These are phyloP conservation scores for Globisporangium apiculatum DNA, from an alignment of 352 stramenopile species.

Conservation along the genomic window DNA sequence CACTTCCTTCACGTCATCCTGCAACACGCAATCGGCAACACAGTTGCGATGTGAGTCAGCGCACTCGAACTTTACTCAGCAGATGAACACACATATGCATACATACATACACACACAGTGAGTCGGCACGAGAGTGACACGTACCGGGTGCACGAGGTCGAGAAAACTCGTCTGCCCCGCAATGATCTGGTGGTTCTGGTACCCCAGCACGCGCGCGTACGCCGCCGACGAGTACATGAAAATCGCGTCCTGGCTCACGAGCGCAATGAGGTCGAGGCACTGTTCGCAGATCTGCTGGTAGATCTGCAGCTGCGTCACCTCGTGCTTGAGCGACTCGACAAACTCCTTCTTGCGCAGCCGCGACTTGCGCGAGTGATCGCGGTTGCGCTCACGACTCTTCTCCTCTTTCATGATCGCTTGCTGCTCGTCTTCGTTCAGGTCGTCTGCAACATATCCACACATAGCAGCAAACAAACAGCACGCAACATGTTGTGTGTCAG, in stretches of 20 bases:
- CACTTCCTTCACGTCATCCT: constrained; percentile 61
- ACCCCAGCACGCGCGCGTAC: constrained; percentile 69
- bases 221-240: constrained; percentile 65
- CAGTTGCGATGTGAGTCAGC: not conserved
- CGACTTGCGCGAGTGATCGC: constrained; percentile 94
- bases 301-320: constrained; percentile 77
- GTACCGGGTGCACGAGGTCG: constrained; percentile 76
- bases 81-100: not conserved
- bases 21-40: not conserved
- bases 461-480: constrained; percentile 1
- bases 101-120: not conserved
- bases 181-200: constrained; percentile 71
- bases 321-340: constrained; percentile 90
- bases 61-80: too few relatives aligned
- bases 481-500: not conserved
- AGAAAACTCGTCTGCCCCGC: constrained; percentile 73
- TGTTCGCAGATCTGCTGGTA: constrained; percentile 84
- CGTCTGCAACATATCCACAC: constrained; percentile 27
- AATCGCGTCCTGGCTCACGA: constrained; percentile 55
- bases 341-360: constrained; percentile 93
- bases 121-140: constrained; percentile 4
- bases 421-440: constrained; percentile 76
- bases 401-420: constrained; percentile 76
- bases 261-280: constrained; percentile 69
- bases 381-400: constrained; percentile 89